phyloP scores from a whole-genome alignment of 768 basidiomycete species.

The Amanita thiersii region DNA sequence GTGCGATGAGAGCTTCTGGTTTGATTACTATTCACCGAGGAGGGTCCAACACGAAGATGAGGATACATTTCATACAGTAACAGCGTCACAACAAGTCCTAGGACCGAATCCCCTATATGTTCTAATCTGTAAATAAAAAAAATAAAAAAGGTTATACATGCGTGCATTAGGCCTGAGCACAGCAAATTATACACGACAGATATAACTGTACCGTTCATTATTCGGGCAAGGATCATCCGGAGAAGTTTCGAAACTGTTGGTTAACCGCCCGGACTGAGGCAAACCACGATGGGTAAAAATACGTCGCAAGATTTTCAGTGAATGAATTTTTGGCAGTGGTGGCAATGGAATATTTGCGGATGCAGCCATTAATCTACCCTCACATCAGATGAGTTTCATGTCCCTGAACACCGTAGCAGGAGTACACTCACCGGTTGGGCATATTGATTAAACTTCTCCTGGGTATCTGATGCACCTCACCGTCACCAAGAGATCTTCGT shows the following conservation, averaged over 20 bases:
- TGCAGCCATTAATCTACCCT: too few relatives aligned
- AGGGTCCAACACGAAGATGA: conserved; percentile 66
- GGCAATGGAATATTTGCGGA: conserved; percentile 31
- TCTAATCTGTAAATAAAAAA: conserved; percentile 44
- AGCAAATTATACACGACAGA: too few relatives aligned
- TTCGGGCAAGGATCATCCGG: conserved; percentile 69
- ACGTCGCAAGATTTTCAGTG: conserved; percentile 35
- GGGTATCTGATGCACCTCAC: too few relatives aligned
- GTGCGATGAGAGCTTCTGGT: conserved; percentile 9
- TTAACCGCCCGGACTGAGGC: conserved; percentile 60
- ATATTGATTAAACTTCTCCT: too few relatives aligned
- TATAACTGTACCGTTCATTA: conserved; percentile 58
- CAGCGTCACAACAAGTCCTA: conserved; percentile 57
- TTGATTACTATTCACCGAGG: conserved; percentile 43
- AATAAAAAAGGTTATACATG: too few relatives aligned
- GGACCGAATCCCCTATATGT: conserved; percentile 70
- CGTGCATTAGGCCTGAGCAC: too few relatives aligned
- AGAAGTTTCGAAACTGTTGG: conserved; percentile 69
- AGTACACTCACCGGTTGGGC: too few relatives aligned
- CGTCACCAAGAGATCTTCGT: too few relatives aligned
- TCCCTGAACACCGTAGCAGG: too few relatives aligned
- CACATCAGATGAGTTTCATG: too few relatives aligned
- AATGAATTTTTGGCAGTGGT: conserved; percentile 47
- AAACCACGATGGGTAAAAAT: conserved; percentile 75
- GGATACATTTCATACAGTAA: conserved; percentile 61